phyloP scores from a whole-genome alignment of 1,284 basidiomycete genomes.

The Irpex sp. region DNA sequence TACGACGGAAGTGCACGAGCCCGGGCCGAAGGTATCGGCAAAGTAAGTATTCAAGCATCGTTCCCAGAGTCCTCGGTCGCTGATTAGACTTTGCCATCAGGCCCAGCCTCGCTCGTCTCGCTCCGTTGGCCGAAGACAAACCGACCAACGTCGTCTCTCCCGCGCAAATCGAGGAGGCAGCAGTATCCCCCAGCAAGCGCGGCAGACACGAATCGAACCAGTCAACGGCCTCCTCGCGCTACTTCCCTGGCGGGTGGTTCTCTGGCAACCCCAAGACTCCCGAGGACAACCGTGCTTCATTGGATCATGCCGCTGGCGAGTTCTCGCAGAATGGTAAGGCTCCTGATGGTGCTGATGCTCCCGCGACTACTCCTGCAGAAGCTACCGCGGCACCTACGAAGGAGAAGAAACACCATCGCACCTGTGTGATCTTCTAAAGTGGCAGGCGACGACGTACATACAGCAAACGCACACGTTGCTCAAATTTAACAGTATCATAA shows the following conservation, averaged over 20 bases:
- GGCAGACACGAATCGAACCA: constrained; percentile 46
- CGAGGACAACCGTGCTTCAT: constrained; percentile 41
- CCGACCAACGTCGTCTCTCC: not conserved
- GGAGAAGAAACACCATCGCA: not conserved
- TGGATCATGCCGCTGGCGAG: constrained; percentile 50
- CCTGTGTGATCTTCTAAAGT: constrained; percentile 23
- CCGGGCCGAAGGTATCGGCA: constrained; percentile 17
- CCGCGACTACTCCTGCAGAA: not conserved
- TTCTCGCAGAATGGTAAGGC: constrained; percentile 27
- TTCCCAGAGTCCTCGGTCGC: not conserved
- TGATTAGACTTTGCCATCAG: constrained; percentile 13
- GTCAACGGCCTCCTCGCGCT: constrained; percentile 36
- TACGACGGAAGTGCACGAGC: constrained; percentile 17
- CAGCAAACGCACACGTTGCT: constrained; percentile 1
- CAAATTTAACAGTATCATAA: not conserved
- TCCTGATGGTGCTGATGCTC: constrained; percentile 2
- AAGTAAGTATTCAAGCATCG: constrained; percentile 23
- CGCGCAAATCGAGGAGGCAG: constrained; percentile 16
- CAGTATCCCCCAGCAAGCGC: constrained; percentile 24
- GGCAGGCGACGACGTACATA: constrained; percentile 22
- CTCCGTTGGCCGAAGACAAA: constrained; percentile 21
- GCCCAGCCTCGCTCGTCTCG: constrained; percentile 26
- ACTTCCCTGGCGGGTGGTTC: constrained; percentile 58
- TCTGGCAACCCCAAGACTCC: constrained; percentile 31
- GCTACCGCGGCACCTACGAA: not conserved